Base-by-base conservation (phyloP, 805 yeast genomes). In the Ogataea minuta region DNA sequence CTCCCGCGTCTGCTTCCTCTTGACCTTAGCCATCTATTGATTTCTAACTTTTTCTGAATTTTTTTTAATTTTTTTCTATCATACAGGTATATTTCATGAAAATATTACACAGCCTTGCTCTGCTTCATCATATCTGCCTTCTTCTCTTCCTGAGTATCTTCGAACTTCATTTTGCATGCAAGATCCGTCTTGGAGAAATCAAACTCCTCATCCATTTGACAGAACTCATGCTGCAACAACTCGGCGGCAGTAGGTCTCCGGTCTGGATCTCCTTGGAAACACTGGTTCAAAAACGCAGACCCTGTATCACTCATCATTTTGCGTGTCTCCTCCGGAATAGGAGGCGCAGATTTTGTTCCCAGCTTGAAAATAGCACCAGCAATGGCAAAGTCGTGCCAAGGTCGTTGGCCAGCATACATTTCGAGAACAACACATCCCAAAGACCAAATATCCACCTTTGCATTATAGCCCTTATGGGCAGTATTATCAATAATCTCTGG, bases 371-470 rank as follows among this genome's bases (percentile, higher is more conserved):
- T 86, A 3, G 97, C 99, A 31, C 96, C 93, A 15, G 90, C 86
- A 11, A 91, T 95, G 31, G 91, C 98, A 49, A 85, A 81, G 45
- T 93, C 88, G 1, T 95, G 86, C 99, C 99, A 93, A 0, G 99
- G 99, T 41, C 99, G 70, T 50, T 89, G 78, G 2, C 98, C 99
- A 0, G 96, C 96, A 71, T 85, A 89, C 98, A 93, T 93, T 62
- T 93, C 99, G 36, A 93, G 61, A 17, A 93, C 95, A 31, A 93
- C 96, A 68, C 99, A 93, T 1, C 99, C 99, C 16, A 91, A 63
- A 0, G 98, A 90, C 99, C 99, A 93, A 27, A 93, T 90, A 63
- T 93, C 99, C 16, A 93, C 89, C 63, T 93, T 93, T 14, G 99
- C 99, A 67, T 95, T 87, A 60, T 93, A 93, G 0, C 99, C 99